Evolutionary conservation across 2,329 filamentous ascomycete species (phyloP), one percentile per base, ranked within the genome.

Genomic region (Colletotrichum phormii): DNA sequence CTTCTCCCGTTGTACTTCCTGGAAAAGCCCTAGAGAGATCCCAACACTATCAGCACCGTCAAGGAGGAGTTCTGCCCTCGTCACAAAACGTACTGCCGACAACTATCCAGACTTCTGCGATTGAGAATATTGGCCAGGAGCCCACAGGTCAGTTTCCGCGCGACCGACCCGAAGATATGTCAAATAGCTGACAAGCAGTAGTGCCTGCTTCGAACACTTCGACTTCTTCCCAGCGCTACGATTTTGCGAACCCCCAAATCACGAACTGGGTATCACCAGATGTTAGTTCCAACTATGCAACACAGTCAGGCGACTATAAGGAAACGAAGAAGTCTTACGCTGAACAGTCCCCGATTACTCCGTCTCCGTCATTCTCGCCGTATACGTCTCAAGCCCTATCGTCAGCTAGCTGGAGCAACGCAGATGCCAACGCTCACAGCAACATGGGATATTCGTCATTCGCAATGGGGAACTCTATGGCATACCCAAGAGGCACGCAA

Each of bases 261-360:
- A 76, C 83, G 29, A 82, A 79, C 76, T 89, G 87, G 88, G 79
- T 86, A 76, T 75, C 84, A 35, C 75, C 84, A n/a, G 85, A 87
- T 3, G 77, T 82, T 18, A 82, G 79, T 51, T 79, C 83, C 13
- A 81, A 77, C 72, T 77, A 83, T 22, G 75, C 78, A n/a, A 81
- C 85, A 13, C 87, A 86, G 71, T 77, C 84, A 9, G 80, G 80
- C 51, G 85, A 87, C 31, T 75, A 86, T 72, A 84, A 81, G 70
- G 75, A 82, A 11, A 81, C 82, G 13, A 91, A 89, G 89, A 82
- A 85, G 72, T 79, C 83, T 7, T 89, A 87, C 75, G 78, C 86
- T 11, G 82, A 86, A 54, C 87, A 88, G 53, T 86, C 88, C 8
- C 84, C 88, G 11, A 81, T 89, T 42, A 86, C 85, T 4, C 82